A percentile compares a stretch with the other conserved stretches of the same genome.
phyloP scores from a whole-genome alignment of 139 green algal genomes.

The Tetradesmus lagerheimii region DNA sequence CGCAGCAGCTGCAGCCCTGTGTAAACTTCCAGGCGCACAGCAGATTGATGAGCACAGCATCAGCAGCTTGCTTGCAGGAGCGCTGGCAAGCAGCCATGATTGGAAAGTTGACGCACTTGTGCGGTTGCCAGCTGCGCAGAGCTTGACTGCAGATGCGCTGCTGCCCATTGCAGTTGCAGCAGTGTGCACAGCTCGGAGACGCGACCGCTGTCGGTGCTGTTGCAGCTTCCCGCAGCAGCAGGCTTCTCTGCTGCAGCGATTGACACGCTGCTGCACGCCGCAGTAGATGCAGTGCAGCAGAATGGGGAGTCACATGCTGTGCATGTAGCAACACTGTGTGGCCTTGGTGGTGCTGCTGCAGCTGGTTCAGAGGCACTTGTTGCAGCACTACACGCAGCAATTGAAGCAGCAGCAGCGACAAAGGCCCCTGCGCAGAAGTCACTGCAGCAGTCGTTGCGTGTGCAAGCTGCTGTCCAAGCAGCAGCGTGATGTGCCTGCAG shows the following conservation, averaged over 20 bases:
- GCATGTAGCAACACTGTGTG: not conserved
- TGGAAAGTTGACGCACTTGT: not conserved
- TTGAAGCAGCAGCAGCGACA: not conserved
- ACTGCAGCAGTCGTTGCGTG: not conserved
- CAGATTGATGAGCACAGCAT: not conserved
- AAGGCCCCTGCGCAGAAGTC: too few relatives aligned
- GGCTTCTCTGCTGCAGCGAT: not conserved
- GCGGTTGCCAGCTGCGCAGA: not conserved
- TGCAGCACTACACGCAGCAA: not conserved
- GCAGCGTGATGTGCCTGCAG: not conserved
- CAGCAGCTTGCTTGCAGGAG: conserved; percentile 1
- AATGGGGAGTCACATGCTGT: not conserved
- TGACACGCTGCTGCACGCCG: not conserved
- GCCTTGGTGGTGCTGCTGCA: not conserved
- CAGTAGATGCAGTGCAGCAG: not conserved
- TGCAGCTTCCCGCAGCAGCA: not conserved
- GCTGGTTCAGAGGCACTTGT: not conserved
- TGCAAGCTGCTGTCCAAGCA: not conserved
- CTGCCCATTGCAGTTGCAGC: not conserved
- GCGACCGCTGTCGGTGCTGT: not conserved
- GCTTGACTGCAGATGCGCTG: not conserved
- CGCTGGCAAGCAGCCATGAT: not conserved
- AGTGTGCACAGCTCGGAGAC: not conserved
- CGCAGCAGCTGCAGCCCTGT: not conserved
- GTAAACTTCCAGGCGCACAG: not conserved